A percentile compares a stretch with the other conserved stretches of the same genome.
phyloP scores from a whole-genome alignment of 1,284 basidiomycete genomes.

The Sanguinoderma infundibulare region DNA sequence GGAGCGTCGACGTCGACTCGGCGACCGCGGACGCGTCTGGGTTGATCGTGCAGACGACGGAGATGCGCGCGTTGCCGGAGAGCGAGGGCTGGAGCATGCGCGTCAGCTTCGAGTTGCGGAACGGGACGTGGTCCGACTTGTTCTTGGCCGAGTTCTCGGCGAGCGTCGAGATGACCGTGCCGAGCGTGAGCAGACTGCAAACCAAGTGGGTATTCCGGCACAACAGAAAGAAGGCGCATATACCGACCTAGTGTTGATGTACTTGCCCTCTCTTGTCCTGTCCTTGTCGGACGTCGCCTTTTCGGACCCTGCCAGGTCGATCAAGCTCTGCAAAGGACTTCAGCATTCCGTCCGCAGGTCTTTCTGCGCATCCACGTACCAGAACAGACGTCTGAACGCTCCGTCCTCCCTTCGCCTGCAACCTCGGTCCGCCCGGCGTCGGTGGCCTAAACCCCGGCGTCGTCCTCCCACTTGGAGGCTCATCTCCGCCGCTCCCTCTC shows the following conservation, averaged over 20 bases:
- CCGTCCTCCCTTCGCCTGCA: constrained; percentile 74
- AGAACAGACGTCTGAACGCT: constrained; percentile 84
- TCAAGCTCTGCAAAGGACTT: constrained; percentile 63
- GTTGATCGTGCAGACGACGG: constrained; percentile 95
- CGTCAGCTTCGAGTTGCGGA: constrained; percentile 94
- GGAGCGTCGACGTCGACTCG: constrained; percentile 84
- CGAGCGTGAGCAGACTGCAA: constrained; percentile 82
- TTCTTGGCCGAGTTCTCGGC: constrained; percentile 85
- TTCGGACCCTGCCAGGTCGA: constrained; percentile 97
- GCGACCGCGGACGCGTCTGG: constrained; percentile 76
- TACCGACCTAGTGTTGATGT: constrained; percentile 84
- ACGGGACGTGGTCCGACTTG: constrained; percentile 91
- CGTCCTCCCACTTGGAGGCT: constrained; percentile 49
- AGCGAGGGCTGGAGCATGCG: constrained; percentile 95
- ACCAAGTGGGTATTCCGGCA: not conserved
- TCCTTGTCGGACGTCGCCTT: constrained; percentile 95
- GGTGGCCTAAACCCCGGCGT: constrained; percentile 64
- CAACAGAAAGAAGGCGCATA: not conserved
- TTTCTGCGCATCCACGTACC: too few species aligned
- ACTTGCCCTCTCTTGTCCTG: constrained; percentile 89
- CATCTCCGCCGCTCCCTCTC: constrained; percentile 50
- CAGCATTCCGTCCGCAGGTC: too few species aligned
- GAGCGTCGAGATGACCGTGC: constrained; percentile 87
- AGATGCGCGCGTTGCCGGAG: constrained; percentile 93
- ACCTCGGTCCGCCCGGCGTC: constrained; percentile 65